Conservation (phyloP, 805 yeast genomes). For the Naumovozyma baii region DNA sequence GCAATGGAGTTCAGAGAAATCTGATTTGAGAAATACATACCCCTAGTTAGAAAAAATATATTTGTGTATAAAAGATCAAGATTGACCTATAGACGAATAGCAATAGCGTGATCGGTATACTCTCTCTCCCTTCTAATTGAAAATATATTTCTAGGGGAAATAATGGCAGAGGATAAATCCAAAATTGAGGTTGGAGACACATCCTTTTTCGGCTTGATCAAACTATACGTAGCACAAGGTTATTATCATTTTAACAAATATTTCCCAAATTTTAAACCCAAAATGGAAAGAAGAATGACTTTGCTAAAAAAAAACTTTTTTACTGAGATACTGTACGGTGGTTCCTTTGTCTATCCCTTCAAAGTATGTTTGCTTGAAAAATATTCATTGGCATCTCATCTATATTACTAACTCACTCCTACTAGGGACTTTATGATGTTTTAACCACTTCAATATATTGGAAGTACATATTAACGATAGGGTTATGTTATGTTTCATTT, state of each 20-base stretch:
- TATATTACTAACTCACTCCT: not conserved
- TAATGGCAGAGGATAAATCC: too few relatives aligned
- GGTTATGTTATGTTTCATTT: slow-evolving; percentile 15
- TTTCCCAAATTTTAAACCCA: slow-evolving; percentile 1
- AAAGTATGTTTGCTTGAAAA: slow-evolving; percentile 7
- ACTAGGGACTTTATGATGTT: slow-evolving; percentile 23
- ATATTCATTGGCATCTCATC: not conserved
- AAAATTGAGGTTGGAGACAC: not conserved
- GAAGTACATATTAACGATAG: slow-evolving; percentile 20
- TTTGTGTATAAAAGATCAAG: too few relatives aligned
- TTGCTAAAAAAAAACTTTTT: slow-evolving; percentile 5
- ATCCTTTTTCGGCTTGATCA: not conserved
- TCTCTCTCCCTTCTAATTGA: too few relatives aligned
- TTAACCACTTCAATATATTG: slow-evolving; percentile 19
- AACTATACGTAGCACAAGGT: not conserved
- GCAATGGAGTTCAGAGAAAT: too few relatives aligned
- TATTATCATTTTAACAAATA: not conserved
- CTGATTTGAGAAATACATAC: too few relatives aligned
- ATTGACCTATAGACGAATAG: too few relatives aligned
- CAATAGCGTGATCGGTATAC: too few relatives aligned
- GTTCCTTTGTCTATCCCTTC: slow-evolving; percentile 15
- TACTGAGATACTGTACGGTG: slow-evolving; percentile 10
- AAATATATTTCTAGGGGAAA: too few relatives aligned
- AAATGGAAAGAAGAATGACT: slow-evolving; percentile 1
- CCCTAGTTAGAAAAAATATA: too few relatives aligned